phyloP scores from a whole-genome alignment of 106 monocot genomes.

The Dendrobium officinale region DNA sequence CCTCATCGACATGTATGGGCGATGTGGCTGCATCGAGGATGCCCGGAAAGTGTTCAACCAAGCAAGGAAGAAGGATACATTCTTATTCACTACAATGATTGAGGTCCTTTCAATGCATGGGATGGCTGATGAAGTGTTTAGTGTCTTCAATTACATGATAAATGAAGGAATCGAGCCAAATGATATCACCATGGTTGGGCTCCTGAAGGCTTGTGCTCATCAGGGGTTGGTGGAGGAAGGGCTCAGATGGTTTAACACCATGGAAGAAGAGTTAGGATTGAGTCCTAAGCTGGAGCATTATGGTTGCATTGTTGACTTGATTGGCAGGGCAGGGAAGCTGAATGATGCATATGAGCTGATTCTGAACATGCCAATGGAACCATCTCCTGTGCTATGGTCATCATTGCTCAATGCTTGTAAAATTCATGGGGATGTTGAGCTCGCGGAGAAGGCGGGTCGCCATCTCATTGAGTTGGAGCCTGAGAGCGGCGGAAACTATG shows the following conservation, averaged over 20 bases:
- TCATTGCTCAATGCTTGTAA: slow-evolving; percentile 40
- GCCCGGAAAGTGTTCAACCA: slow-evolving; percentile 33
- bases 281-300: slow-evolving; percentile 52
- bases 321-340: slow-evolving; percentile 55
- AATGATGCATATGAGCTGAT: slow-evolving; percentile 47
- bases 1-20: slow-evolving; percentile 68
- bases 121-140: slow-evolving; percentile 38
- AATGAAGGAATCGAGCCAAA: slow-evolving; percentile 32
- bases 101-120: slow-evolving; percentile 68
- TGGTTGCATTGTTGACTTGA: slow-evolving; percentile 64
- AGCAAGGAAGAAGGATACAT: slow-evolving; percentile 34
- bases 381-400: slow-evolving; percentile 20
- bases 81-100: slow-evolving; percentile 48
- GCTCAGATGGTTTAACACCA: slow-evolving; percentile 43
- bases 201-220: slow-evolving; percentile 62
- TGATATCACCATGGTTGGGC: slow-evolving; percentile 43
- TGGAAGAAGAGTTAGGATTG: slow-evolving; percentile 31
- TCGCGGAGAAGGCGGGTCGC: slow-evolving; percentile 31
- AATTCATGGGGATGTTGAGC: slow-evolving; percentile 34
- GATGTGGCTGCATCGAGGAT: slow-evolving; percentile 42
- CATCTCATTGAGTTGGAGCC: slow-evolving; percentile 2
- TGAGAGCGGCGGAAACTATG: neutral
- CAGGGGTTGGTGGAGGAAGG: slow-evolving; percentile 54
- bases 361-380: slow-evolving; percentile 25
- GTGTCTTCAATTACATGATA: slow-evolving; percentile 37